Evolutionary conservation across 2,329 filamentous ascomycete genomes (phyloP).

Genomic region (Colletotrichum horii): DNA sequence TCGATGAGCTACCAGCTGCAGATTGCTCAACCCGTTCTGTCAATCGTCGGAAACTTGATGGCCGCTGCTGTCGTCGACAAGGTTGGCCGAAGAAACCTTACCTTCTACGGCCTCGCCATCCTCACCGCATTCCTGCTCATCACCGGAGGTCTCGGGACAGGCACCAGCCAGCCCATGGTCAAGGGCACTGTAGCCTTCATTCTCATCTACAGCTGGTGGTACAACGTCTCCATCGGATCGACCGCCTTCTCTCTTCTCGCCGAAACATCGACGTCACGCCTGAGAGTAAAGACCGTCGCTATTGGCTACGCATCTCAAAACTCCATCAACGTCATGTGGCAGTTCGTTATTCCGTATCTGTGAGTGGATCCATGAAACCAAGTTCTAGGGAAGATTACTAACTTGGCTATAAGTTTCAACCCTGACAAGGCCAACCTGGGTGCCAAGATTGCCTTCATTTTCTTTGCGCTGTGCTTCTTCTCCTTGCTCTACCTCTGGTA

Average conservation of each 20-base stretch:
- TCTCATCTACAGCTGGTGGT: constrained; percentile 42
- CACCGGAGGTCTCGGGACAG: constrained; percentile 38
- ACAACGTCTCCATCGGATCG: constrained; percentile 45
- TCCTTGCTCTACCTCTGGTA: constrained; percentile 36
- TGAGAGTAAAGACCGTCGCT: constrained; percentile 44
- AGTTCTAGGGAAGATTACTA: not conserved
- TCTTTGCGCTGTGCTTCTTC: constrained; percentile 36
- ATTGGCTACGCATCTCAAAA: constrained; percentile 39
- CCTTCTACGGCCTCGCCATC: constrained; percentile 36
- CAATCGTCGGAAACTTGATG: constrained; percentile 43
- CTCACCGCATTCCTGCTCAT: constrained; percentile 45
- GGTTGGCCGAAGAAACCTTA: constrained; percentile 39
- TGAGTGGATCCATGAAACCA: not conserved
- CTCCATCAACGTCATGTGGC: constrained; percentile 22
- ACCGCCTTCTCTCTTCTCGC: constrained; percentile 42
- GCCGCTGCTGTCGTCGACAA: constrained; percentile 42
- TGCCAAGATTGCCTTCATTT: constrained; percentile 46
- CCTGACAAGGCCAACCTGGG: constrained; percentile 34
- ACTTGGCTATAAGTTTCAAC: constrained; percentile 8
- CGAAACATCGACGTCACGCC: constrained; percentile 40
- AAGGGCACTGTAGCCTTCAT: constrained; percentile 39
- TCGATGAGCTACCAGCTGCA: constrained; percentile 40
- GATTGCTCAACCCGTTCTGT: constrained; percentile 43
- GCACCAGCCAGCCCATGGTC: constrained; percentile 24
- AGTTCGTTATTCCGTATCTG: constrained; percentile 25